Evolutionary conservation across 371 early-diverging fungal species (phyloP).

Genomic region (Parasitella parasitica): DNA sequence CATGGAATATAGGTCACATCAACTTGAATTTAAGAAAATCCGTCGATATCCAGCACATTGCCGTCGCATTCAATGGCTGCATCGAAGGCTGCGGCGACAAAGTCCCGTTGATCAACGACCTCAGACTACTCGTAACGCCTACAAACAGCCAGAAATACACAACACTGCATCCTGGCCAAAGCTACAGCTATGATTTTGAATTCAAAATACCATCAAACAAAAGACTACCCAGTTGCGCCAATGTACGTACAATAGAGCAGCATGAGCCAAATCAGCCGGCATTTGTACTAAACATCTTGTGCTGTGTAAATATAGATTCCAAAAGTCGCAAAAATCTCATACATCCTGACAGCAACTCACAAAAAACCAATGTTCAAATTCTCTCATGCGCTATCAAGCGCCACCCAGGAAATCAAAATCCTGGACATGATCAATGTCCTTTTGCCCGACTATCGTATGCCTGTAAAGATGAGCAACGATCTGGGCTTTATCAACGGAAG

Average conservation of each 20-base stretch:
- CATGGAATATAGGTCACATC: slow-evolving; percentile 14
- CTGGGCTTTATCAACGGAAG: slow-evolving; percentile 13
- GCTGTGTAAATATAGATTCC: slow-evolving; percentile 5
- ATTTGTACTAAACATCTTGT: not conserved
- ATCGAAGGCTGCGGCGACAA: slow-evolving; percentile 14
- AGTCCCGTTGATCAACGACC: not conserved
- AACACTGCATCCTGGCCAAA: not conserved
- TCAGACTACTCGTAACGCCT: slow-evolving; percentile 2
- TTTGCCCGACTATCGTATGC: not conserved
- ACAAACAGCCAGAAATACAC: slow-evolving; percentile 7
- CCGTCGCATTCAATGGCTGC: slow-evolving; percentile 7
- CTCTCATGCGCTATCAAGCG: slow-evolving; percentile 2
- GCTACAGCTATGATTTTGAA: slow-evolving; percentile 6
- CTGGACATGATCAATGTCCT: slow-evolving; percentile 12
- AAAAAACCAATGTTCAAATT: slow-evolving; percentile 19
- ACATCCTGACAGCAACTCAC: slow-evolving; percentile 15
- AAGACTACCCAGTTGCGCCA: slow-evolving; percentile 9
- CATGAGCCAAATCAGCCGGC: not conserved
- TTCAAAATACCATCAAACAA: slow-evolving; percentile 12
- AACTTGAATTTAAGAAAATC: slow-evolving; percentile 10
- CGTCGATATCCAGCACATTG: slow-evolving; percentile 9
- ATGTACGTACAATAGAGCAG: not conserved
- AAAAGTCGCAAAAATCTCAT: slow-evolving; percentile 12
- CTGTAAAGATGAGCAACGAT: not conserved
- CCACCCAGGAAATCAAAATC: not conserved